phyloP scores from a whole-genome alignment of 2,329 filamentous ascomycete genomes.

The Colletotrichum falcatum region DNA sequence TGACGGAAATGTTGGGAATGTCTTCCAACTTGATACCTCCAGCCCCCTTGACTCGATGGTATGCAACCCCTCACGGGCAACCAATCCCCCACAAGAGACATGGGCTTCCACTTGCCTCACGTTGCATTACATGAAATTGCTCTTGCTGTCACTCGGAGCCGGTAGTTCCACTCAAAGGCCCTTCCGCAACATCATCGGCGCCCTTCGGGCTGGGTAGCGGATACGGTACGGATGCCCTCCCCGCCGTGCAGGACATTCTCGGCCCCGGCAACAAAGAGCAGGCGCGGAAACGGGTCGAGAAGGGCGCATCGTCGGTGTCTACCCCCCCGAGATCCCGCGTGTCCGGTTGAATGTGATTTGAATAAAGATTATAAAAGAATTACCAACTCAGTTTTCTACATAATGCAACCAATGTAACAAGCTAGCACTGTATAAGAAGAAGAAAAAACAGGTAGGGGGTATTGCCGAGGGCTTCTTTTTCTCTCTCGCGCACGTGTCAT shows the following conservation, averaged over 20 bases:
- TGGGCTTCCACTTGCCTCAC: constrained; percentile 13
- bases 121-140: constrained; percentile 24
- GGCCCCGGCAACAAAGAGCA: constrained; percentile 15
- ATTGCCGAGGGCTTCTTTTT: constrained; percentile 11
- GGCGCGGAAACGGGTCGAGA: constrained; percentile 22
- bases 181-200: constrained; percentile 34
- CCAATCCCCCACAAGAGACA: constrained; percentile 5
- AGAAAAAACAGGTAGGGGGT: not conserved
- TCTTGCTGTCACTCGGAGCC: not conserved
- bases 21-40: not conserved
- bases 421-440: not conserved
- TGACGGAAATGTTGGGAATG: not conserved
- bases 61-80: constrained; percentile 3
- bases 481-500: not conserved
- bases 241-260: constrained; percentile 34
- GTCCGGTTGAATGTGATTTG: not conserved
- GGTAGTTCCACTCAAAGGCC: no score
- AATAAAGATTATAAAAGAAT: not conserved
- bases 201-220: constrained; percentile 27
- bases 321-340: constrained; percentile 9
- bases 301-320: constrained; percentile 28
- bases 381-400: not conserved
- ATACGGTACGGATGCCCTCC: constrained; percentile 31
- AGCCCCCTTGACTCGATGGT: not conserved
- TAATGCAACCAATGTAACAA: not conserved